These are phyloP conservation scores for Tilletia walkeri DNA, from an alignment of 1,284 basidiomycete species.

Conservation along the genomic window DNA sequence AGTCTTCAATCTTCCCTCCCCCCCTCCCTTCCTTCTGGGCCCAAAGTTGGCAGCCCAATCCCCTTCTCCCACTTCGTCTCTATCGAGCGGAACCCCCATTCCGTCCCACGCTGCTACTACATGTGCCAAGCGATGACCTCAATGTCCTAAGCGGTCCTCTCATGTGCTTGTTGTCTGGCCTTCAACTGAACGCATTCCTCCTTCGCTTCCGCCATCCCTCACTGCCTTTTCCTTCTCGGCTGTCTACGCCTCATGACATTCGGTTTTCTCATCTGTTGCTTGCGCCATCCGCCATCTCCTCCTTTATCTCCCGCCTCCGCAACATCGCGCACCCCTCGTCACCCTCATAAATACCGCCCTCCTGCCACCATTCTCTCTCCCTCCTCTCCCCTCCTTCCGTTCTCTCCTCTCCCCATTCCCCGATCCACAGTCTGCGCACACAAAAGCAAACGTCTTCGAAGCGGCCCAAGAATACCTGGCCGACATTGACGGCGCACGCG, in stretches of 20 bases:
- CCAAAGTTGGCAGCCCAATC: background rate
- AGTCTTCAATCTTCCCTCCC: conserved; percentile 24
- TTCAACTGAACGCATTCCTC: background rate
- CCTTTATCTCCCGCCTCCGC: background rate
- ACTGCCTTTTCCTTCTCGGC: background rate
- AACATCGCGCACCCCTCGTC: no score
- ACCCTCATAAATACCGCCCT: background rate
- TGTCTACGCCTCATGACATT: background rate
- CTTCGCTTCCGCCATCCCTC: background rate
- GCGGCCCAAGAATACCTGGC: conserved; percentile 21
- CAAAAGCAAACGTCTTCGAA: conserved; percentile 48
- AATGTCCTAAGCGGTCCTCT: background rate
- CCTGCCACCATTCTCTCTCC: background rate
- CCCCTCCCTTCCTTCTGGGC: background rate
- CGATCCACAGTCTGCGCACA: conserved; percentile 41
- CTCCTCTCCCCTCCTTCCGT: background rate
- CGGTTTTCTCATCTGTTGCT: background rate
- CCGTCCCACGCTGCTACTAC: no score
- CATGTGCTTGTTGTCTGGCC: background rate
- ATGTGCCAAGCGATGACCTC: no score
- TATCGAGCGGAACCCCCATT: no score
- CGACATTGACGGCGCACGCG: conserved; percentile 17
- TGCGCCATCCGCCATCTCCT: background rate
- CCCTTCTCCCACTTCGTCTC: no score
- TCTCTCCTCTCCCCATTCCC: background rate